phyloP scores from a whole-genome alignment of 345 rosid species.

The Conringia planisiliqua region DNA sequence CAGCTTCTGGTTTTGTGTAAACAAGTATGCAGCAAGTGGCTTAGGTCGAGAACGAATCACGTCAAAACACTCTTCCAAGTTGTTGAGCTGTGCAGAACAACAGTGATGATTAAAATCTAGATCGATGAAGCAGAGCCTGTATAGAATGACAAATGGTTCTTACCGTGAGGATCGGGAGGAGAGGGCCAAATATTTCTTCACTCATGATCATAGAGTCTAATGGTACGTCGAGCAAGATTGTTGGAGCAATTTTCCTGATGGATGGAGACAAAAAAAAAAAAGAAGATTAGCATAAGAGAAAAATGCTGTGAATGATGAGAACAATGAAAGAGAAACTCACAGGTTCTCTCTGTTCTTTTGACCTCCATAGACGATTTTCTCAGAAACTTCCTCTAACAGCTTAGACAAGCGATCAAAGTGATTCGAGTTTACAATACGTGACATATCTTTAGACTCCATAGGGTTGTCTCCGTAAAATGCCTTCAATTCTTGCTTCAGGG shows the following conservation, averaged over 20 bases:
- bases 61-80: constrained; percentile 72
- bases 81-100: constrained; percentile 52
- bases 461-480: constrained; percentile 72
- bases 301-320: neutral
- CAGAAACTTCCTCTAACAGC: constrained; percentile 78
- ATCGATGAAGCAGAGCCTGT: too few species aligned
- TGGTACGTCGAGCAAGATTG: constrained; percentile 86
- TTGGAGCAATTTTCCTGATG: constrained; percentile 75
- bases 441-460: constrained; percentile 74
- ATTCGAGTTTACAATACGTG: constrained; percentile 72
- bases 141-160: neutral
- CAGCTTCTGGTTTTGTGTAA: constrained; percentile 69
- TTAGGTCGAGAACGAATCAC: constrained; percentile 68
- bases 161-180: constrained; percentile 82
- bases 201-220: constrained; percentile 71
- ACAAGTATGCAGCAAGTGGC: constrained; percentile 94
- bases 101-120: neutral
- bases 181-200: constrained; percentile 95
- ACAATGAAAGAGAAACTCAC: constrained; percentile 45
- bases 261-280: neutral
- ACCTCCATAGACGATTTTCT: constrained; percentile 78
- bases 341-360: constrained; percentile 58
- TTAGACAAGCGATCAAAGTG: constrained; percentile 78
- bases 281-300: neutral
- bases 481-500: constrained; percentile 59